Evolutionary conservation across 768 basidiomycete species (phyloP).

Genomic region (Zangia roseola): DNA sequence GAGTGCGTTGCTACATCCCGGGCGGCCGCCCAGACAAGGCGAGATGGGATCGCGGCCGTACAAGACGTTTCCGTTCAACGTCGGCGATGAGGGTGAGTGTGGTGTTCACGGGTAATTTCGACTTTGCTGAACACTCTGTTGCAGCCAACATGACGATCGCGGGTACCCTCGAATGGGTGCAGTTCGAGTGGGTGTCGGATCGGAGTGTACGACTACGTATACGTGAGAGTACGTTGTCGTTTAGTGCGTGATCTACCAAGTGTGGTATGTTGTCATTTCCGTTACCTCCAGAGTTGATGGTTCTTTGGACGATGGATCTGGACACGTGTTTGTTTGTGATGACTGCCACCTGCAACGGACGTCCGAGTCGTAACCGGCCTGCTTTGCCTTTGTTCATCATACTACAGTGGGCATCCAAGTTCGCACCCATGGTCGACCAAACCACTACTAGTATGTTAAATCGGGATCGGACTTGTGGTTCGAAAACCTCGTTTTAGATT

Average conservation of each 20-base stretch:
- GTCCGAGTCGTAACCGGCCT: too few relatives aligned
- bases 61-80: slow-evolving; percentile 83
- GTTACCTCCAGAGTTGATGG: too few relatives aligned
- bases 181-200: slow-evolving; percentile 83
- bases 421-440: too few relatives aligned
- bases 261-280: too few relatives aligned
- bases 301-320: too few relatives aligned
- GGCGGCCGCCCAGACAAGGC: slow-evolving; percentile 89
- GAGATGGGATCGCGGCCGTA: slow-evolving; percentile 79
- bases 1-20: slow-evolving; percentile 81
- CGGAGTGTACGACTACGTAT: slow-evolving; percentile 83
- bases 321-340: too few relatives aligned
- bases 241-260: slow-evolving; percentile 58
- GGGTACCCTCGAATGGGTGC: slow-evolving; percentile 67
- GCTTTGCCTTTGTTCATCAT: too few relatives aligned
- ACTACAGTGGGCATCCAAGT: too few relatives aligned
- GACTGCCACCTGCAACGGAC: too few relatives aligned
- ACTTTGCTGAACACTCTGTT: not conserved
- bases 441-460: too few relatives aligned
- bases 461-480: too few relatives aligned
- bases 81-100: slow-evolving; percentile 76
- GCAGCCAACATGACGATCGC: slow-evolving; percentile 57
- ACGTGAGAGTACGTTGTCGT: slow-evolving; percentile 78
- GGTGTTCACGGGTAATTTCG: not conserved
- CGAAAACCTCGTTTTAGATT: too few relatives aligned